Conservation (phyloP, 225 moss, liverwort and hornwort genomes). For the Asterella californica region DNA sequence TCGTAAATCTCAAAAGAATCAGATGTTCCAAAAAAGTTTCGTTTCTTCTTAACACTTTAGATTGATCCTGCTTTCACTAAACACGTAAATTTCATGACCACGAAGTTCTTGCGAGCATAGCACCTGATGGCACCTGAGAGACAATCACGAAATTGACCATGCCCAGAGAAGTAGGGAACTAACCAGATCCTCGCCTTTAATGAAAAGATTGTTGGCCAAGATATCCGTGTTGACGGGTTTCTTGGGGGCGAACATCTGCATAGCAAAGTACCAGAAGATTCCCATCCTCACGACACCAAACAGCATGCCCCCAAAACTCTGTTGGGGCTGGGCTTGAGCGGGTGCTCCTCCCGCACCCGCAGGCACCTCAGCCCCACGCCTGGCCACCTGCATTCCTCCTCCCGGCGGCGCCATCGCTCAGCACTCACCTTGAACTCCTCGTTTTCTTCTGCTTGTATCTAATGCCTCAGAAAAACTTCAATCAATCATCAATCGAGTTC, state of each 20-base stretch:
- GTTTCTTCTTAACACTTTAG: neutral
- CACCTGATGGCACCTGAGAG: neutral
- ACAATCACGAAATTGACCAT: neutral
- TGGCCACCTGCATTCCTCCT: constrained; percentile 54
- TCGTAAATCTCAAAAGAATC: neutral
- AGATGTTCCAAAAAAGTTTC: neutral
- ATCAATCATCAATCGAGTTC: neutral
- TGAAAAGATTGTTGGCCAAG: constrained; percentile 66
- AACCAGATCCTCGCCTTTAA: constrained; percentile 73
- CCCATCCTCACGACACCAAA: constrained; percentile 80
- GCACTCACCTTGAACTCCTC: neutral
- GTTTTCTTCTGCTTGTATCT: neutral
- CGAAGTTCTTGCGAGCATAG: neutral
- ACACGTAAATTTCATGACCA: neutral
- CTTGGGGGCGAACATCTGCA: constrained; percentile 83
- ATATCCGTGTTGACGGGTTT: constrained; percentile 56
- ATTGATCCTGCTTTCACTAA: neutral
- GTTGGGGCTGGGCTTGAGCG: constrained; percentile 50
- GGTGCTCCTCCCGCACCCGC: constrained; percentile 20
- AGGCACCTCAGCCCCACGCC: constrained; percentile 42
- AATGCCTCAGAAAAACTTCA: neutral
- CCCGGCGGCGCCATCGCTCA: constrained; percentile 66
- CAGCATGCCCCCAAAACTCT: constrained; percentile 46
- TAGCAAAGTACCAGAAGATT: constrained; percentile 81
- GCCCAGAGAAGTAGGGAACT: neutral